phyloP scores from a whole-genome alignment of 345 rosid genomes.

The Lumnitzera racemosa region DNA sequence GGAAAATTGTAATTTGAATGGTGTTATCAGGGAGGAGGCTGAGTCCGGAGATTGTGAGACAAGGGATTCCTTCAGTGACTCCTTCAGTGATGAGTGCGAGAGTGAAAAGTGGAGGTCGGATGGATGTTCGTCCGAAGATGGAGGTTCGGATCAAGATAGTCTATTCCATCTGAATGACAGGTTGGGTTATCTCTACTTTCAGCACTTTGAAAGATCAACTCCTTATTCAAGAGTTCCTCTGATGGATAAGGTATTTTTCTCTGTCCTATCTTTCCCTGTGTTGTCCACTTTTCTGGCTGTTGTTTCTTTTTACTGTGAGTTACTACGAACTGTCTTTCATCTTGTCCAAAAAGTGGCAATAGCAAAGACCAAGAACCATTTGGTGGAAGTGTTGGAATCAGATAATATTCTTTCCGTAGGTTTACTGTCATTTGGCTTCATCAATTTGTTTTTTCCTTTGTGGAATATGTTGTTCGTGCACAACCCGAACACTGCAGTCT shows the following conservation, averaged over 20 bases:
- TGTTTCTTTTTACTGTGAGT: neutral
- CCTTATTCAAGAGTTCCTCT: slow-evolving; percentile 55
- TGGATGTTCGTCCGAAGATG: slow-evolving; percentile 89
- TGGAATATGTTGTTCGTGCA: too few relatives aligned
- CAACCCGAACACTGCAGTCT: too few relatives aligned
- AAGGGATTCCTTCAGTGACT: slow-evolving; percentile 81
- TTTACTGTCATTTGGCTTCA: too few relatives aligned
- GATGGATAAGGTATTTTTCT: slow-evolving; percentile 36
- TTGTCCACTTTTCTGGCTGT: neutral
- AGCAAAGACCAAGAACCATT: too few relatives aligned
- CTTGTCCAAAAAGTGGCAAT: neutral
- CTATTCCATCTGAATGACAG: slow-evolving; percentile 23
- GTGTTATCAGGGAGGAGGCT: slow-evolving; percentile 58
- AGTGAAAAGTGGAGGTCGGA: slow-evolving; percentile 79
- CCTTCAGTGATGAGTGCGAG: slow-evolving; percentile 84
- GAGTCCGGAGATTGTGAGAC: slow-evolving; percentile 78
- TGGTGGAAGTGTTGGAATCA: too few relatives aligned
- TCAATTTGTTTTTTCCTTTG: too few relatives aligned
- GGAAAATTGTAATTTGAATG: too few relatives aligned
- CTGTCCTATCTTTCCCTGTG: neutral
- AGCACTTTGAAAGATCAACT: slow-evolving; percentile 37
- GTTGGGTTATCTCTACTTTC: slow-evolving; percentile 34
- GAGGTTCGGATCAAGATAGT: slow-evolving; percentile 58
- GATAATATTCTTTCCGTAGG: too few relatives aligned
- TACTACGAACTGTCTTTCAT: too few relatives aligned